phyloP scores from a whole-genome alignment of 306 rosid species.

The Betula pendula region DNA sequence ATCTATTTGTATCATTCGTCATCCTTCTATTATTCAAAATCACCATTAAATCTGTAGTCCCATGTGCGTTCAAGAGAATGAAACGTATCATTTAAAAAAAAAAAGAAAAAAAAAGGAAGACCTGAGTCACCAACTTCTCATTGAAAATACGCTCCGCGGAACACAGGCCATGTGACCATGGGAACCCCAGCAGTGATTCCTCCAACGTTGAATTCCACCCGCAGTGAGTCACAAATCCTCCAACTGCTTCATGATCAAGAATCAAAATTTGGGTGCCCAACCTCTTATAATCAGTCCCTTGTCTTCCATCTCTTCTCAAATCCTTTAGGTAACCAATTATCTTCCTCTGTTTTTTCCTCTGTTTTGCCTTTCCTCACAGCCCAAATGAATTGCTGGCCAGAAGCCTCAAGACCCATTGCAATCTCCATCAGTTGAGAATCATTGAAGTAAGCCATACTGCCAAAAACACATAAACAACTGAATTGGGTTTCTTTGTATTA shows the following conservation, averaged over 20 bases:
- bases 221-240: conserved; percentile 40
- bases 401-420: conserved; percentile 50
- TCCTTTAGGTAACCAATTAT: conserved; percentile 31
- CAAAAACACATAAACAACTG: conserved; percentile 55
- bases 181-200: conserved; percentile 31
- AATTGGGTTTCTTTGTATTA: conserved; percentile 26
- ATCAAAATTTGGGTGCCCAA: conserved; percentile 44
- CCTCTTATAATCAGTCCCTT: conserved; percentile 44
- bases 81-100: too few relatives aligned
- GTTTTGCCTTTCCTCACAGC: conserved; percentile 32
- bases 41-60: too few relatives aligned
- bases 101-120: too few relatives aligned
- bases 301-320: conserved; percentile 43
- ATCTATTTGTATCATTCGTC: too few relatives aligned
- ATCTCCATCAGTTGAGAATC: conserved; percentile 51
- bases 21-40: too few relatives aligned
- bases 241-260: conserved; percentile 34
- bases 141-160: conserved; percentile 34
- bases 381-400: conserved; percentile 42
- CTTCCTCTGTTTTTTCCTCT: neutral
- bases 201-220: conserved; percentile 45
- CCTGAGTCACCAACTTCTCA: conserved; percentile 35
- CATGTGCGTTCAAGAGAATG: too few relatives aligned
- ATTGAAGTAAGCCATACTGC: conserved; percentile 18
- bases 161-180: conserved; percentile 41